A percentile compares a stretch with the other conserved stretches of the same genome.
Conservation (phyloP, 192 early-diverging fungal genomes). For the Rhizophlyctis rosea region DNA sequence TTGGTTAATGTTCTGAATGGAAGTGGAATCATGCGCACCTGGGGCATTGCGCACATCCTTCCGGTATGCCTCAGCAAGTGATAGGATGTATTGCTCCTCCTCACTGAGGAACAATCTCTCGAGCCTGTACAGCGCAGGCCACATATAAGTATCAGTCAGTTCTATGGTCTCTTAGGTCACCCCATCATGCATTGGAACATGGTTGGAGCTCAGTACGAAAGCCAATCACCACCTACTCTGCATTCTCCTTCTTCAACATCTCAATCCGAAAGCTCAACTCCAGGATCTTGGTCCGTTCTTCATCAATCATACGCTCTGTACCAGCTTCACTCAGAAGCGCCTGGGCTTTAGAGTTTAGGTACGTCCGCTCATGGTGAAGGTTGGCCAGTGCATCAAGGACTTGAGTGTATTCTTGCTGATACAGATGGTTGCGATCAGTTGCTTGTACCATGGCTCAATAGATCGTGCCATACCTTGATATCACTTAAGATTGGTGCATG, state of each 20-base stretch:
- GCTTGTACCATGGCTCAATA: not conserved
- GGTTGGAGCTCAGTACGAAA: not conserved
- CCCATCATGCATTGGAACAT: slow-evolving; percentile 5
- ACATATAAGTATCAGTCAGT: not conserved
- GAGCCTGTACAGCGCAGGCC: not conserved
- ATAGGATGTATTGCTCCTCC: slow-evolving; percentile 6
- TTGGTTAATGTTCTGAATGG: too few relatives aligned
- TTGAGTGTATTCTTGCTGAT: slow-evolving; percentile 13
- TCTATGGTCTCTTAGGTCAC: slow-evolving; percentile 2
- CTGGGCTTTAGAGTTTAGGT: slow-evolving; percentile 11
- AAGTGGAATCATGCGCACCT: too few relatives aligned
- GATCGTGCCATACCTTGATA: not conserved
- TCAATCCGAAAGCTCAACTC: slow-evolving; percentile 14
- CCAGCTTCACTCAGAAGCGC: slow-evolving; percentile 16
- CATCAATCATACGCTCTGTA: slow-evolving; percentile 17
- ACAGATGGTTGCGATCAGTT: not conserved
- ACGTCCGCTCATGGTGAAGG: slow-evolving; percentile 2
- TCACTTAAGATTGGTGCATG: not conserved
- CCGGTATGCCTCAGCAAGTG: slow-evolving; percentile 16
- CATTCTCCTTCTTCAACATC: slow-evolving; percentile 19
- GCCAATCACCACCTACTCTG: slow-evolving; percentile 1
- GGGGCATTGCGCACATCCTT: slow-evolving; percentile 5
- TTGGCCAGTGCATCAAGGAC: slow-evolving; percentile 13
- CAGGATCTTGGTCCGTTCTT: slow-evolving; percentile 5
- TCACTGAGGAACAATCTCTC: slow-evolving; percentile 1